Base-by-base conservation (phyloP, 169 alveolate species). In the Plasmodium ovale region DNA sequence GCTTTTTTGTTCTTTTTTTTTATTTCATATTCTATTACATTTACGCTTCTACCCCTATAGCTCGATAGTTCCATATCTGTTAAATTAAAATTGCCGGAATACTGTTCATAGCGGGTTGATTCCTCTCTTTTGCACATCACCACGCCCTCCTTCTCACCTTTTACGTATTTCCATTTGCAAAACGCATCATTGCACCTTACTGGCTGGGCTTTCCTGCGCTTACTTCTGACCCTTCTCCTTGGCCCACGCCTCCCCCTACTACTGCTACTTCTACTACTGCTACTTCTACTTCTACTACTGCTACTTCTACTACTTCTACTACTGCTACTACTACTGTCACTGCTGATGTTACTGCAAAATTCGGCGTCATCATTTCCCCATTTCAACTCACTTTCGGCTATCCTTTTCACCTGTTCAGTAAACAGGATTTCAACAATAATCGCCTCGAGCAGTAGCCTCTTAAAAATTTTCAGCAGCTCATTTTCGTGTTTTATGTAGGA, bases 341-440 rank as follows among this genome's bases (percentile, higher is more conserved):
- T n/a, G n/a, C n/a, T n/a, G n/a, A 3, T 44, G 56, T 44, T 44
- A 1, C n/a, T 44, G n/a, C 1, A 1, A 44, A 12, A 44, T 14
- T 1, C n/a, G 3, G 3, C 21, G 14, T 16, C n/a, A 33, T 64
- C 33, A 1, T 64, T 29, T 23, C 33, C 29, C 1, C n/a, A 16
- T 64, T 64, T 64, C 33, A 54, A 31, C 51, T 29, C 53, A 14
- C 4, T 12, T 19, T 12, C 7, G 21, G 3, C 21, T 54, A 54
- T 3, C 53, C 59, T 60, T 29, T 37, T 59, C 31, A 60, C 77
- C n/a, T 77, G 68, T 67, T 77, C 74, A 9, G 47, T 39, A 31
- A 77, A 44, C 29, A 72, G 29, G 25, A n/a, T 16, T 39, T 42
- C 27, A 53, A 77, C 47, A 35, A 77, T 59, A 16, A 60, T 42